A percentile compares a stretch with the other conserved stretches of the same genome.
These are phyloP conservation scores for Zymoseptoria passerinii DNA, from an alignment of 2,329 filamentous ascomycete species.

Conservation along the genomic window DNA sequence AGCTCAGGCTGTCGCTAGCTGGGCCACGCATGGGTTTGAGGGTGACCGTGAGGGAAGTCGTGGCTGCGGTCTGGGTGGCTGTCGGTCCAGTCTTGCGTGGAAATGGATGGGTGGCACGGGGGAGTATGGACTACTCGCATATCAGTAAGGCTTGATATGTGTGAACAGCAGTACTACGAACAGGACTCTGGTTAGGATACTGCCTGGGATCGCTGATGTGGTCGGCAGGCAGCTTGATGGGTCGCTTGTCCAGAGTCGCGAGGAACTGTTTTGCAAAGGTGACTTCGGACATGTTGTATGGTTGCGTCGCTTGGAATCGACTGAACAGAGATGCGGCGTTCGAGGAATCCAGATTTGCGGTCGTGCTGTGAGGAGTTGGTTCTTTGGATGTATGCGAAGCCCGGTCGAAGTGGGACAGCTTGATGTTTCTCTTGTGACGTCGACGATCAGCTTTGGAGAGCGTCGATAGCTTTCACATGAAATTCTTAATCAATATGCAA, in stretches of 20 bases:
- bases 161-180: slow-evolving; percentile 38
- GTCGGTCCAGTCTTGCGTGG: slow-evolving; percentile 37
- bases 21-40: slow-evolving; percentile 62
- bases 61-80: slow-evolving; percentile 38
- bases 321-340: slow-evolving; percentile 20
- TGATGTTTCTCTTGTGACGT: neutral
- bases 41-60: slow-evolving; percentile 43
- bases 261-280: slow-evolving; percentile 77
- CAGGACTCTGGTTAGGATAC: slow-evolving; percentile 68
- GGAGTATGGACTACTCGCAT: slow-evolving; percentile 58
- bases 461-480: slow-evolving; percentile 4
- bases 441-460: neutral
- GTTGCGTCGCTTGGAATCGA: slow-evolving; percentile 23
- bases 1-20: slow-evolving; percentile 57
- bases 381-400: neutral
- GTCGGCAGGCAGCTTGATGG: slow-evolving; percentile 75
- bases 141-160: neutral
- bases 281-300: slow-evolving; percentile 54
- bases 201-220: slow-evolving; percentile 79
- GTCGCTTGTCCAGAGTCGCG: slow-evolving; percentile 65
- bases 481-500: neutral
- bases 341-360: slow-evolving; percentile 6
- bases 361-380: neutral
- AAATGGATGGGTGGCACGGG: slow-evolving; percentile 49
- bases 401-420: neutral